These are phyloP conservation scores for Eimeria sp. DNA, from an alignment of 169 alveolate species.

Conservation along the genomic window DNA sequence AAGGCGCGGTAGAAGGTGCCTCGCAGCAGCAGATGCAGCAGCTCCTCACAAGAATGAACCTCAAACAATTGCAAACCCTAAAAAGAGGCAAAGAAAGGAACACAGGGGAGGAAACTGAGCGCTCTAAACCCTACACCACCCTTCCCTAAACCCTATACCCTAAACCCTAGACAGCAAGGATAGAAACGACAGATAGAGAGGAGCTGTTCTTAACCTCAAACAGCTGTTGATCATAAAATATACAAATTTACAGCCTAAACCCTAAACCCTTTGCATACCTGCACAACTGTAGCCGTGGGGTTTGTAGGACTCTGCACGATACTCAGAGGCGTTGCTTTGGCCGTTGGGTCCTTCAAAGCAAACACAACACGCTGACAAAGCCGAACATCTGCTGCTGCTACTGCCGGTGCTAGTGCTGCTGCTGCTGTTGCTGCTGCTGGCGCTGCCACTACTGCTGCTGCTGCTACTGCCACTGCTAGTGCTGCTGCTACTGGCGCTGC, in stretches of 20 bases:
- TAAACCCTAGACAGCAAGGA: constrained; percentile 49
- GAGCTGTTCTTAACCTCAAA: no score
- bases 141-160: constrained; percentile 40
- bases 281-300: constrained; percentile 44
- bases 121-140: not conserved
- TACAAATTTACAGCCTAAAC: no score
- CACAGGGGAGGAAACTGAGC: no score
- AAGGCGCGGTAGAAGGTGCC: constrained; percentile 90
- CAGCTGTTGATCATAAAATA: no score
- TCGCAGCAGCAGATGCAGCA: constrained; percentile 87
- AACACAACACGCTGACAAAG: constrained; percentile 1
- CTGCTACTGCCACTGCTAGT: not conserved
- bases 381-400: constrained; percentile 4
- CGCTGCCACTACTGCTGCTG: not conserved
- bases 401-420: not conserved
- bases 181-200: no score
- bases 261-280: constrained; percentile 8
- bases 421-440: constrained; percentile 29
- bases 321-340: constrained; percentile 32
- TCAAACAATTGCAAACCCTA: constrained; percentile 87
- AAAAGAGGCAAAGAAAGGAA: no score
- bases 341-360: constrained; percentile 46
- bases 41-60: constrained; percentile 85
- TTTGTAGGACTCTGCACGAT: constrained; percentile 33
- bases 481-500: constrained; percentile 15